These are phyloP conservation scores for Penicillium ochrochloron DNA, from an alignment of 495 filamentous ascomycete species.

Conservation along the genomic window DNA sequence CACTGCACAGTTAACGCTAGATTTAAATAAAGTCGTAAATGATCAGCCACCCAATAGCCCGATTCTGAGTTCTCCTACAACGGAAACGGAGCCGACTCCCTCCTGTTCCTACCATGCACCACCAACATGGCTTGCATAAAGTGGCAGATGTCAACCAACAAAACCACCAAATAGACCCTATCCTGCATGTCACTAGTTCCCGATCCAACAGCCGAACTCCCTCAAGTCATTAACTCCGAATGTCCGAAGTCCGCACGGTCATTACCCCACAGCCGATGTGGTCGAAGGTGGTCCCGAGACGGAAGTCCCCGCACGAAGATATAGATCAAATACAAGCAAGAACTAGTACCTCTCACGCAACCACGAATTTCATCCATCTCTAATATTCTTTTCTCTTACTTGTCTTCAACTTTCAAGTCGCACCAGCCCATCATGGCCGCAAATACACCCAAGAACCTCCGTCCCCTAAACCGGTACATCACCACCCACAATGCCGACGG, in stretches of 20 bases:
- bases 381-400: neutral
- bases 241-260: neutral
- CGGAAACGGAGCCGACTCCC: too few species aligned
- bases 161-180: neutral
- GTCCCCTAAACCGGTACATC: slow-evolving; percentile 44
- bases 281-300: slow-evolving; percentile 31
- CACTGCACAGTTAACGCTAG: neutral
- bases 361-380: neutral
- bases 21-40: neutral
- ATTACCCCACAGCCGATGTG: slow-evolving; percentile 37
- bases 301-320: slow-evolving; percentile 11
- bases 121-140: neutral
- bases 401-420: neutral
- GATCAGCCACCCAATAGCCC: neutral
- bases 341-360: neutral
- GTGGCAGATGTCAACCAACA: neutral
- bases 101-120: neutral
- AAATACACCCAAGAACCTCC: slow-evolving; percentile 34
- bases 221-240: neutral
- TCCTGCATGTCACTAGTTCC: neutral
- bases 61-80: too few species aligned
- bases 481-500: slow-evolving; percentile 42
- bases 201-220: neutral
- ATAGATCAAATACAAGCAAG: slow-evolving; percentile 11
- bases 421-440: slow-evolving; percentile 22